Evolutionary conservation across 352 stramenopile species (phyloP).

Genomic region (Phytopythium montanum): DNA sequence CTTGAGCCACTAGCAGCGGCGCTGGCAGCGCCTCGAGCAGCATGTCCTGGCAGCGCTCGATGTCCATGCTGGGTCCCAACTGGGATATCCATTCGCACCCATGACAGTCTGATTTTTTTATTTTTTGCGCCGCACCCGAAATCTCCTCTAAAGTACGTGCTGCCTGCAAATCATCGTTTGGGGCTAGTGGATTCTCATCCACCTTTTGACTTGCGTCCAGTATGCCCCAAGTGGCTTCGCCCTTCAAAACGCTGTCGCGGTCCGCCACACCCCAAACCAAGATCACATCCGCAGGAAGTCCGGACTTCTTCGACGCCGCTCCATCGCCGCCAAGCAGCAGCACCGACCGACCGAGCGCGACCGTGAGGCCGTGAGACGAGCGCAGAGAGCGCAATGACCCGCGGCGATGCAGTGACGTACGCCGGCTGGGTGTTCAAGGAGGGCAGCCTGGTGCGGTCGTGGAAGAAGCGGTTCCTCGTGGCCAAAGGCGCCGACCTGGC

Average conservation of each 20-base stretch:
- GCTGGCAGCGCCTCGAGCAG: too few species aligned
- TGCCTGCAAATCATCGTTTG: not conserved
- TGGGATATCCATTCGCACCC: too few species aligned
- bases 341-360: too few species aligned
- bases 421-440: constrained; percentile 79
- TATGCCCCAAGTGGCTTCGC: constrained; percentile 2
- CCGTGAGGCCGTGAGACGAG: too few species aligned
- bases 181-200: not conserved
- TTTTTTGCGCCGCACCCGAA: too few species aligned
- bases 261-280: not conserved
- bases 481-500: constrained; percentile 68
- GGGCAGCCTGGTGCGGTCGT: constrained; percentile 73
- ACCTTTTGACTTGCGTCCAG: not conserved
- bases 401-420: constrained; percentile 56
- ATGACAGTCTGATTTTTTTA: too few species aligned
- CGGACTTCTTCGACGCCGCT: not conserved
- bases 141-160: too few species aligned
- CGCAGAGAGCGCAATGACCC: not conserved
- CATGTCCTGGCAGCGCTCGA: too few species aligned
- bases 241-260: not conserved
- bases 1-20: too few species aligned
- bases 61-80: too few species aligned
- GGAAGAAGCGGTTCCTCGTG: constrained; percentile 85
- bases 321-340: not conserved
- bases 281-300: not conserved